These are phyloP conservation scores for Candida sakaeoensis DNA, from an alignment of 805 yeast genomes.

Conservation along the genomic window DNA sequence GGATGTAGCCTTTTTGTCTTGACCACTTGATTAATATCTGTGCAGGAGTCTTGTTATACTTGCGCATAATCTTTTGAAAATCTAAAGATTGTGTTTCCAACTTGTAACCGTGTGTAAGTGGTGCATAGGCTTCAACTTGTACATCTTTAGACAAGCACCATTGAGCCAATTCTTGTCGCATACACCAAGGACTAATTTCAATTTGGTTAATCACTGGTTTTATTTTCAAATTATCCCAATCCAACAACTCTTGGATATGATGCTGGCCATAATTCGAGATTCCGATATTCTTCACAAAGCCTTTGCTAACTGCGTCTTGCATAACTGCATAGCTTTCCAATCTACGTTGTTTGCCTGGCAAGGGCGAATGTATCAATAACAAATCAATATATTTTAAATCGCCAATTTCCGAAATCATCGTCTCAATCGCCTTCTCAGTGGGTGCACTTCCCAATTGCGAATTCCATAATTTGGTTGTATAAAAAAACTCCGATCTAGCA, in stretches of 20 bases:
- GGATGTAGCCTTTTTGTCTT: constrained; percentile 43
- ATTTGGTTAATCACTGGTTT: constrained; percentile 49
- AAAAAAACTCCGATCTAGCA: constrained; percentile 24
- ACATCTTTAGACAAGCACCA: constrained; percentile 26
- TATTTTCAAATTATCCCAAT: constrained; percentile 41
- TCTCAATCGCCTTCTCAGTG: constrained; percentile 56
- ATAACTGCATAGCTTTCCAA: constrained; percentile 53
- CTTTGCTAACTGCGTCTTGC: constrained; percentile 51
- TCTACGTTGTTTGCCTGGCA: constrained; percentile 37
- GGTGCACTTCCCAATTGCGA: constrained; percentile 54
- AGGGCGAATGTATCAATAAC: constrained; percentile 60
- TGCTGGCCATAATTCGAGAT: constrained; percentile 60
- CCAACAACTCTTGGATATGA: constrained; percentile 52
- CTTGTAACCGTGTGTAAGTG: constrained; percentile 35
- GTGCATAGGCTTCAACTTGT: constrained; percentile 35
- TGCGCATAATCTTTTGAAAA: constrained; percentile 21
- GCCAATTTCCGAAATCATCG: constrained; percentile 43
- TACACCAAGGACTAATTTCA: constrained; percentile 49
- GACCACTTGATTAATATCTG: constrained; percentile 50
- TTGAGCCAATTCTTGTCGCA: constrained; percentile 35
- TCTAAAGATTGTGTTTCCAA: constrained; percentile 21
- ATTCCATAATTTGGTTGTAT: constrained; percentile 76
- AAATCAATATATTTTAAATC: constrained; percentile 67
- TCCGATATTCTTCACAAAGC: constrained; percentile 52
- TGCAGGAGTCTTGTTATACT: constrained; percentile 39